These are phyloP conservation scores for Fusarium sp. DNA, from an alignment of 2,329 filamentous ascomycete genomes.

Conservation along the genomic window DNA sequence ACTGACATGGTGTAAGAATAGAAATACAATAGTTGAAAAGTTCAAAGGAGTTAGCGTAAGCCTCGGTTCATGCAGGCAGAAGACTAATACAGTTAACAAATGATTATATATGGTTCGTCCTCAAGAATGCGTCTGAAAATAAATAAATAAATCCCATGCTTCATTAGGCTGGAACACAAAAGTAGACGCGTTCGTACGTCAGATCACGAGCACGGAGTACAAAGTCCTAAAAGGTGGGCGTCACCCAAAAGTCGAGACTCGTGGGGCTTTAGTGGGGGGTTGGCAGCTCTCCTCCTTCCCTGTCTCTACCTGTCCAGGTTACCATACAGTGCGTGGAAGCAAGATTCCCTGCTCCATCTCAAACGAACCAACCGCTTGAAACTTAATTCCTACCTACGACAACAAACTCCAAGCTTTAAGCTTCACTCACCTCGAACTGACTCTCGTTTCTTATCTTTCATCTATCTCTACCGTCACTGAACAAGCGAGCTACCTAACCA, in stretches of 20 bases:
- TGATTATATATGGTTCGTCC: not conserved
- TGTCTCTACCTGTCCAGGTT: slow-evolving; percentile 29
- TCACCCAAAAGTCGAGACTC: slow-evolving; percentile 20
- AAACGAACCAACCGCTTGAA: slow-evolving; percentile 37
- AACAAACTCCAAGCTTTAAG: slow-evolving; percentile 11
- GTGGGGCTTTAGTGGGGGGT: slow-evolving; percentile 37
- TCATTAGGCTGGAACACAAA: slow-evolving; percentile 2
- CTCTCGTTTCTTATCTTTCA: slow-evolving; percentile 1
- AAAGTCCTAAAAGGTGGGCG: slow-evolving; percentile 22
- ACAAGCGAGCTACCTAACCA: not conserved
- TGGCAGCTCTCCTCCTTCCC: slow-evolving; percentile 32
- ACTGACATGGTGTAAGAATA: not conserved
- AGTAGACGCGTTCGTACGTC: slow-evolving; percentile 27
- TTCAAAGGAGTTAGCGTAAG: not conserved
- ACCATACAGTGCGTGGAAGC: slow-evolving; percentile 33
- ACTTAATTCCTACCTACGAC: slow-evolving; percentile 36
- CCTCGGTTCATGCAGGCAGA: not conserved
- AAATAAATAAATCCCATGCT: not conserved
- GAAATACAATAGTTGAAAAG: too few relatives aligned
- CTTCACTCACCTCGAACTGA: not conserved
- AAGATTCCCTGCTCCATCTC: slow-evolving; percentile 31
- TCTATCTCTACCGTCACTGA: not conserved
- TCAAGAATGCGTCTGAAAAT: not conserved
- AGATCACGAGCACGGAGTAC: slow-evolving; percentile 38
- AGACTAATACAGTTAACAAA: not conserved